Evolutionary conservation across 306 rosid species (phyloP).

Genomic region (Sphenostylis stenocarpa): DNA sequence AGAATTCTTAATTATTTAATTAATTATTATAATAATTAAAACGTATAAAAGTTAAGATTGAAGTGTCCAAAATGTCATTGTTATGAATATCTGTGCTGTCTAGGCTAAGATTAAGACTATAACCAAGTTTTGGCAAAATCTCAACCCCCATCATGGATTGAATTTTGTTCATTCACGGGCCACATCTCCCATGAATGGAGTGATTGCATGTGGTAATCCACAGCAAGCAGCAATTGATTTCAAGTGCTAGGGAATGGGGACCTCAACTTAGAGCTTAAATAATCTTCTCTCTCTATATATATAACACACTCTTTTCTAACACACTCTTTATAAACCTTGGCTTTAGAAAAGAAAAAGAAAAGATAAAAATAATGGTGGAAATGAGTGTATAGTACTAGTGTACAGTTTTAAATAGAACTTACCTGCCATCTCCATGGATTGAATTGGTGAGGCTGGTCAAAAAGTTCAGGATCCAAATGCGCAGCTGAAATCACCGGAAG

Average conservation of each 20-base stretch:
- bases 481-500: conserved; percentile 93
- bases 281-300: too few relatives aligned
- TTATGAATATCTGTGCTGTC: background rate
- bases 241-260: conserved; percentile 40
- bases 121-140: conserved; percentile 17
- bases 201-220: conserved; percentile 44
- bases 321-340: too few relatives aligned
- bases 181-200: conserved; percentile 1
- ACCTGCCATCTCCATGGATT: conserved; percentile 99
- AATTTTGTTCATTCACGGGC: background rate
- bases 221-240: conserved; percentile 28
- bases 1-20: too few relatives aligned
- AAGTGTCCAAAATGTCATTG: background rate
- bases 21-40: background rate
- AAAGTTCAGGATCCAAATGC: conserved; percentile 86
- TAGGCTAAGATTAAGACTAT: background rate
- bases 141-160: background rate
- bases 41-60: background rate
- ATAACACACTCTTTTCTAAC: too few relatives aligned
- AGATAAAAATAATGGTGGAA: conserved; percentile 28
- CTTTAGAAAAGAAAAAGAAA: conserved; percentile 16
- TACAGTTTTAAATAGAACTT: conserved; percentile 28
- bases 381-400: conserved; percentile 30
- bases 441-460: conserved; percentile 92
- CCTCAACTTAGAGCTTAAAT: conserved; percentile 32